Evolutionary conservation across 352 stramenopile genomes (phyloP), one percentile per base, ranked within the genome.

Genomic region (Saprolegnia diclina): DNA sequence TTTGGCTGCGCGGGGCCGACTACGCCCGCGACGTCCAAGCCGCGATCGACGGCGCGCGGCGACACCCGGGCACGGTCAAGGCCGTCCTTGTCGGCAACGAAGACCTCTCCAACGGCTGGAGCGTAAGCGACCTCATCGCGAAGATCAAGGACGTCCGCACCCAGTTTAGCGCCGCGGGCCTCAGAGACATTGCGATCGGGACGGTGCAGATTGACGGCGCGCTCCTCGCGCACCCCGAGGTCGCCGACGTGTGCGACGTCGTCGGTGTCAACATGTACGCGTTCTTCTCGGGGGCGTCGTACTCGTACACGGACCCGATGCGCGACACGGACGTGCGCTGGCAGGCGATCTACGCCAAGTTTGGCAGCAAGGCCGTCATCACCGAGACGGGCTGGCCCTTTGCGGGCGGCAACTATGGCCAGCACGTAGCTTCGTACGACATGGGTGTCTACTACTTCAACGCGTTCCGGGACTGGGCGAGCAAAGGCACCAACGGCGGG

Each of bases 1-100:
- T 90, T 45, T 79, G 89, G 73, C 71, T 77, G 62, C 63, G 63
- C 38, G 59, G 59, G 5, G 9, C 32, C 22, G 40, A 66, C 45
- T 44, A 64, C 40, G 19, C 57, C 10, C 54, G 37, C 38, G 46
- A 68, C 50, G 32, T 68, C 19, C 16, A 61, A 61, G 62, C 62
- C 1, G 62, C 42, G 18, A 54, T 68, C 44, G 62, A 56, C 3
- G 62, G 62, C 11, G 45, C 62, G 7, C 65, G 63, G 32, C 42
- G 40, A 16, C 7, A 68, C 42, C 24, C 24, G 11, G 29, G 29
- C 62, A 65, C 24, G 11, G 52, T 71, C 35, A 26, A 67, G 10
- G 65, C 65, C 68, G 65, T 71, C 13, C 55, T 59, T 29, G 53
- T 71, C n/a, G 65, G 65, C 52, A 71, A 71, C 52, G 65, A 71